Evolutionary conservation across 2,329 filamentous ascomycete species (phyloP), one percentile per base, ranked within the genome.

Genomic region (Didymella exigua): DNA sequence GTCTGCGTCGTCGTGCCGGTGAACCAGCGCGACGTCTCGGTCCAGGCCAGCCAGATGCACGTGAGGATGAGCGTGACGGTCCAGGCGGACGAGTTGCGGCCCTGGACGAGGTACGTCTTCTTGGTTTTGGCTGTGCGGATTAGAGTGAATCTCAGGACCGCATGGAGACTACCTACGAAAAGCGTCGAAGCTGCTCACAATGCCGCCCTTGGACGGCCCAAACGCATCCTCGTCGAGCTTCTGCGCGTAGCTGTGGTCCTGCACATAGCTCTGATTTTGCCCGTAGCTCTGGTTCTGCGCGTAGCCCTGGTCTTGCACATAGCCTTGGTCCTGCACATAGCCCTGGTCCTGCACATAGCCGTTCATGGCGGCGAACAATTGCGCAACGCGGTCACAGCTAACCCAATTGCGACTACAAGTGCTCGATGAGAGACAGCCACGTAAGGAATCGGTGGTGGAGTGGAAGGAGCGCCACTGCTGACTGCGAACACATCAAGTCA

Each of bases 11-110:
- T 95, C 49, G 84, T 79, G 65, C 95, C 95, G 53, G 82, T 81
- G 84, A 90, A 95, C 92, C 93, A 98, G 50, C 88, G 87, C 59
- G 80, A 75, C 29, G 95, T 79, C 77, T 99, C 95, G 45, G 86
- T 86, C 79, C 89, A 86, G 64, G 90, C 81, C 55, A 99, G 89
- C 59, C 91, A 72, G 59, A 87, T 73, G 60, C 91, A 95, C 60
- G 96, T 81, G 45, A 90, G 60, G 56, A 89, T 79, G 78, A 99
- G 90, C 46, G 87, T 84, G 42, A 97, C 84, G 19, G 95, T 98
- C 90, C 93, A 97, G 78, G 96, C 92, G 59, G 93, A 93, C 69
- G 95, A 96, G 68, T 89, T 89, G 31, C 89, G 84, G 27, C 91
- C 96, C 62, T 88, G 86, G 41, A 89, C 88, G 50, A 95, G 88